Evolutionary conservation across 225 moss, liverwort and hornwort genomes (phyloP).

Genomic region (Ulota crispa): DNA sequence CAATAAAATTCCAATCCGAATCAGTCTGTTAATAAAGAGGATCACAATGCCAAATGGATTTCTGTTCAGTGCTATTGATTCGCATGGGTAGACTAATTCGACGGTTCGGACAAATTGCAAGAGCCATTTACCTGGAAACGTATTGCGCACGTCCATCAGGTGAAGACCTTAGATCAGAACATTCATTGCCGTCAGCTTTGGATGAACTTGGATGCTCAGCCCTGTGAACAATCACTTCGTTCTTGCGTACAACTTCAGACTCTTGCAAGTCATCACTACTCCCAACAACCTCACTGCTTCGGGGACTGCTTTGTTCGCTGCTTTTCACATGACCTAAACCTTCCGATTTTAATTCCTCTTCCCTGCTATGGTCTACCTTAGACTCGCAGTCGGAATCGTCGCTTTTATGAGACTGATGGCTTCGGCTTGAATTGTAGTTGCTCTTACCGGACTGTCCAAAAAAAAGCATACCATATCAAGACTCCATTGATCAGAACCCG

Average conservation of each 20-base stretch:
- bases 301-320: conserved; percentile 22
- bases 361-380: background rate
- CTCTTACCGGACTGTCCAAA: conserved; percentile 42
- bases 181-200: conserved; percentile 19
- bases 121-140: conserved; percentile 30
- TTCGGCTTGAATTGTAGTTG: conserved; percentile 60
- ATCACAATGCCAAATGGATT: background rate
- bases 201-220: conserved; percentile 16
- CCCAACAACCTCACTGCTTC: conserved; percentile 29
- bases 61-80: background rate
- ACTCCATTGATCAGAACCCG: background rate
- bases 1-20: conserved; percentile 7
- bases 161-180: conserved; percentile 36
- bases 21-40: background rate
- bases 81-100: background rate
- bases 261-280: conserved; percentile 33
- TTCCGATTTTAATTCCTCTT: conserved; percentile 13
- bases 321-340: background rate
- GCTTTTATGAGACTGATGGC: conserved; percentile 53
- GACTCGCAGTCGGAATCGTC: conserved; percentile 22
- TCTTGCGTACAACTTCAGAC: conserved; percentile 18
- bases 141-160: conserved; percentile 23
- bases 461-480: background rate
- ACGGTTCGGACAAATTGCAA: background rate
- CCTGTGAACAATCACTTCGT: conserved; percentile 11